A percentile compares a stretch with the other conserved stretches of the same genome.
phyloP scores from a whole-genome alignment of 208 protist species.

The Wallacemonas sp. region DNA sequence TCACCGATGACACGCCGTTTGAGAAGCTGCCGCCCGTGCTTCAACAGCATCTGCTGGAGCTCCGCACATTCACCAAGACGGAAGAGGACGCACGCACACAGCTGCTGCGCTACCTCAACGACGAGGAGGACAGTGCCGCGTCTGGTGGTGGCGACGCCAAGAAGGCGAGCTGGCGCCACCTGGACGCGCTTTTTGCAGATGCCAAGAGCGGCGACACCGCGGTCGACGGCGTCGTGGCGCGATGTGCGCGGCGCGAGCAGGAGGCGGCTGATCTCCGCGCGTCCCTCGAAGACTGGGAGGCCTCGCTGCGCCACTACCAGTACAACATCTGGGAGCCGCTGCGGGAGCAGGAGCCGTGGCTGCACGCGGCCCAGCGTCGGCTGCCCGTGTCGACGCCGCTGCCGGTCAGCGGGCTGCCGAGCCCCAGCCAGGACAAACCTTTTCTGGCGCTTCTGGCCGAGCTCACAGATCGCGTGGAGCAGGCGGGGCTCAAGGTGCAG shows the following conservation, averaged over 20 bases:
- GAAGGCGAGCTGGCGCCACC: constrained; percentile 37
- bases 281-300: constrained; percentile 57
- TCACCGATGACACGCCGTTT: constrained; percentile 72
- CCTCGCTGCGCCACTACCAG: constrained; percentile 55
- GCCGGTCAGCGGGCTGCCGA: constrained; percentile 22
- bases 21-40: constrained; percentile 61
- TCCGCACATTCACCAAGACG: constrained; percentile 72
- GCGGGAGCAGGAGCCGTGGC: constrained; percentile 40
- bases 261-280: constrained; percentile 45
- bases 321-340: constrained; percentile 67
- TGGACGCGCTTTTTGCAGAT: constrained; percentile 26
- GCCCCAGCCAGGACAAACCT: constrained; percentile 23
- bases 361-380: constrained; percentile 19
- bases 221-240: constrained; percentile 57
- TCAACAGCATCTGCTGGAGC: constrained; percentile 76
- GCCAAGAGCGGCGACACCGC: constrained; percentile 37
- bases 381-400: constrained; percentile 20
- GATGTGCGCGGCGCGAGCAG: constrained; percentile 62
- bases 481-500: constrained; percentile 32
- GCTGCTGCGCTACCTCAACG: constrained; percentile 62
- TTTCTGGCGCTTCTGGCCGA: constrained; percentile 40
- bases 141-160: background rate
- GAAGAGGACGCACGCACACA: constrained; percentile 57
- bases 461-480: constrained; percentile 42
- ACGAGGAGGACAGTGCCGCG: constrained; percentile 17